phyloP scores from a whole-genome alignment of 495 filamentous ascomycete species.

The Aspergillus incahuasiensis region DNA sequence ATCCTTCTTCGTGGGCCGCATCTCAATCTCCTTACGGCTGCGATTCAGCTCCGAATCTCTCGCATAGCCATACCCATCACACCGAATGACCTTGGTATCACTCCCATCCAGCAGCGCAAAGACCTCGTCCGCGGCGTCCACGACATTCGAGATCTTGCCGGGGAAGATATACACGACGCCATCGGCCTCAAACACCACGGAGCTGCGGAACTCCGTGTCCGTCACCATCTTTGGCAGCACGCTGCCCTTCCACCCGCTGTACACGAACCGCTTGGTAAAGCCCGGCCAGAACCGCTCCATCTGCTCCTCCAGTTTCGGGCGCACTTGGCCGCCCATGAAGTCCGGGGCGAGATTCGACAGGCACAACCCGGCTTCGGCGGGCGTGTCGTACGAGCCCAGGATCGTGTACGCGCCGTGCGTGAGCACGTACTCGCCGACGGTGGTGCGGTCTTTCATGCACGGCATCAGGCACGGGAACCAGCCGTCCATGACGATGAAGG shows the following conservation, averaged over 20 bases:
- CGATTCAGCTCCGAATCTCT: not conserved
- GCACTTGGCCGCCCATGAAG: not conserved
- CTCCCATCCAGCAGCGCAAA: not conserved
- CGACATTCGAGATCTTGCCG: conserved; percentile 7
- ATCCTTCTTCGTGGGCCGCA: not conserved
- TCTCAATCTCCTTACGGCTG: not conserved
- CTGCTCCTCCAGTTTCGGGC: conserved; percentile 3
- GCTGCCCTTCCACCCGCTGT: conserved; percentile 7
- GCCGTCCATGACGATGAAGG: conserved; percentile 12
- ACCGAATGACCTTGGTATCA: not conserved
- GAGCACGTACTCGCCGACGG: not conserved
- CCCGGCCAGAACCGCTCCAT: conserved; percentile 6
- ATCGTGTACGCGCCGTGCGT: conserved; percentile 6
- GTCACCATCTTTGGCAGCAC: conserved; percentile 8
- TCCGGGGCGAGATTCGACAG: not conserved
- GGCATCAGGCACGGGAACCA: conserved; percentile 10
- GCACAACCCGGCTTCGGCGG: not conserved
- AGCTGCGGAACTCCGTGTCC: conserved; percentile 7
- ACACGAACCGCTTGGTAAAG: not conserved
- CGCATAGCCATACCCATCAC: not conserved
- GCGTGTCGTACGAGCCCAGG: not conserved
- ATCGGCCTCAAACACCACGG: not conserved
- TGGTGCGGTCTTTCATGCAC: not conserved
- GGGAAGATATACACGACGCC: conserved; percentile 8
- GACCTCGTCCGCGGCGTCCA: not conserved